Base-by-base conservation (phyloP, 2,329 filamentous ascomycete genomes). In the Cladosporium sp. region DNA sequence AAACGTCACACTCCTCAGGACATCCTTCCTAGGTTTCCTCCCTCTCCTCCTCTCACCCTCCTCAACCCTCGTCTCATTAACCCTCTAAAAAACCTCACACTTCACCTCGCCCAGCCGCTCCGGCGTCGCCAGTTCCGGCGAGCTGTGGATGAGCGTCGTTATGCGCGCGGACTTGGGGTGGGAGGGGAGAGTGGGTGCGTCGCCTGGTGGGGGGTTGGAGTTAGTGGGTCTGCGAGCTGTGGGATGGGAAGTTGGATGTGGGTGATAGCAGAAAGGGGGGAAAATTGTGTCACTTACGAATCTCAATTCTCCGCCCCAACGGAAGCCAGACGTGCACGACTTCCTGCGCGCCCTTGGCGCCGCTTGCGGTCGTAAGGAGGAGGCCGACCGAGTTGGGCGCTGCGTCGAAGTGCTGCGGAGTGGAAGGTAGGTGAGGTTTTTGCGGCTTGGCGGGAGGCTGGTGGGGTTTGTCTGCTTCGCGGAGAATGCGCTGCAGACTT, bases 241-340 rank as follows among this genome's bases (percentile, higher is more conserved):
- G 32, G 22, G 19, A 32, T 11, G 29, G 30, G 30, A 32, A 12
- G 5, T 11, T 11, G 5, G n/a, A 12, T 7, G 32, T 7, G 15
- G 32, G 15, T 3, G 32, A 36, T 4, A 27, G 22, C 22, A 27
- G 22, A 27, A 27, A 27, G 22, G 19, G n/a, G n/a, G n/a, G 41
- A 17, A 27, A 29, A n/a, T 11, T 40, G 24, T 11, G 17, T n/a
- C 7, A 56, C 60, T 22, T 54, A 66, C 64, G 58, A 15, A 58
- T 60, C 18, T 52, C 58, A 9, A 66, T 40, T 11, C 56, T 56
- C 50, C 55, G 49, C 11, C 61, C 58, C n/a, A 65, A 41, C 7
- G 64, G 64, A 32, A 67, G 40, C 64, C 62, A 67, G 11, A 64
- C 43, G 51, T 64, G 64, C 36, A 53, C 39, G 17, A 58, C 53